Conservation (phyloP, 2,329 filamentous ascomycete species). For the Raffaelea deltoideospora region DNA sequence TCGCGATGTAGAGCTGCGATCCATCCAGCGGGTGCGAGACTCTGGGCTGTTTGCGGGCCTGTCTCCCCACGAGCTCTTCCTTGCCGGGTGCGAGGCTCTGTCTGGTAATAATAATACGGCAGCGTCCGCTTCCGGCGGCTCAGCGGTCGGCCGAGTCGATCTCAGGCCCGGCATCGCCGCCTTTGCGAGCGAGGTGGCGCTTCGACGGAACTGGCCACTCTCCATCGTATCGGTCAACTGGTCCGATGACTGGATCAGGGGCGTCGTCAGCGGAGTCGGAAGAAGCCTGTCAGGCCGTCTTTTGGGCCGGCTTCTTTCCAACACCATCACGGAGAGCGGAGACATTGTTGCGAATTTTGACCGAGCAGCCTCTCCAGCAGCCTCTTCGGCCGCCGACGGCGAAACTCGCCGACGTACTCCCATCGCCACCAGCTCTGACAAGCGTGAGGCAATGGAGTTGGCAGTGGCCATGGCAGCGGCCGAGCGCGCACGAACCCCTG, state of each 20-base stretch:
- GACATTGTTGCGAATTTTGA: conserved; percentile 20
- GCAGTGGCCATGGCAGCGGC: conserved; percentile 11
- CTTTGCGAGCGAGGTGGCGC: conserved; percentile 13
- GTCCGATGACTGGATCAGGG: conserved; percentile 14
- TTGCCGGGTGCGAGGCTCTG: no score
- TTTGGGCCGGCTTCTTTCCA: conserved; percentile 25
- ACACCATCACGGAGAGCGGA: conserved; percentile 24
- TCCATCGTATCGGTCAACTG: conserved; percentile 32
- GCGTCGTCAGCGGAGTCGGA: conserved; percentile 16
- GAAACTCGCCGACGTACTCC: conserved; percentile 20
- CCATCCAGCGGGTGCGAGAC: conserved; percentile 26
- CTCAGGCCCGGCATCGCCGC: conserved; percentile 6
- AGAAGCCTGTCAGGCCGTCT: conserved; percentile 1
- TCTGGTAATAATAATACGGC: no score
- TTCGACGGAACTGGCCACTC: conserved; percentile 20
- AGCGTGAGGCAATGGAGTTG: conserved; percentile 24
- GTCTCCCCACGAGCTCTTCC: no score
- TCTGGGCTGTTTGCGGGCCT: conserved; percentile 30
- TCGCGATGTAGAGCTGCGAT: conserved; percentile 28
- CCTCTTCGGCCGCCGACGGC: conserved; percentile 6
- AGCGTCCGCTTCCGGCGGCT: no score
- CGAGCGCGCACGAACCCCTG: not conserved
- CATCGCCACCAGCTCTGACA: no score
- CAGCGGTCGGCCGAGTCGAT: no score
- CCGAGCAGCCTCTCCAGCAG: conserved; percentile 1